Conservation (phyloP, 495 filamentous ascomycete genomes). For the Bacidia rubella region DNA sequence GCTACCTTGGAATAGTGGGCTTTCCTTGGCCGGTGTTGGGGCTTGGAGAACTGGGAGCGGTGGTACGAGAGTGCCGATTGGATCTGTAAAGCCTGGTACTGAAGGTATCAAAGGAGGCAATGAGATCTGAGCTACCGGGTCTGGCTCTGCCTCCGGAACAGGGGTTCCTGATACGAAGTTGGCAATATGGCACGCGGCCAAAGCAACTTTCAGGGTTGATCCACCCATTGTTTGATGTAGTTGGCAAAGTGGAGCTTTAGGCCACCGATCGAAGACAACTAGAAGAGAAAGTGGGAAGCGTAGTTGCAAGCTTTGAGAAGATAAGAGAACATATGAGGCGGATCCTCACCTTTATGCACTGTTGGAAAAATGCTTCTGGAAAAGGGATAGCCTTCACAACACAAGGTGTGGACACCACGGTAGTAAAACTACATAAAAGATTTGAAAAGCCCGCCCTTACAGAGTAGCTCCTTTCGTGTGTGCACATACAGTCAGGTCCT, state of each 20-base stretch:
- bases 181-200: not conserved
- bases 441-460: too few species aligned
- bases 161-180: not conserved
- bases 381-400: not conserved
- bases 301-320: not conserved
- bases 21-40: constrained; percentile 41
- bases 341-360: not conserved
- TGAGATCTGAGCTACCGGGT: constrained; percentile 18
- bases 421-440: too few species aligned
- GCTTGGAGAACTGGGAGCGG: constrained; percentile 45
- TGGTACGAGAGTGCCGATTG: constrained; percentile 33
- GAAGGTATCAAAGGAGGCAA: constrained; percentile 41
- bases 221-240: too few species aligned
- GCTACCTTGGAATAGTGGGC: constrained; percentile 38
- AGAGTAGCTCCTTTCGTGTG: too few species aligned
- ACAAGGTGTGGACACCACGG: not conserved
- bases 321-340: not conserved
- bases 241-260: not conserved
- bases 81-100: constrained; percentile 44
- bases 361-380: not conserved
- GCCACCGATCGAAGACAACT: not conserved
- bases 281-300: not conserved
- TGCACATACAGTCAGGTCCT: too few species aligned
- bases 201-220: not conserved
- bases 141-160: not conserved